These are phyloP conservation scores for Lagenidium sp. DNA, from an alignment of 352 stramenopile species.

Conservation along the genomic window DNA sequence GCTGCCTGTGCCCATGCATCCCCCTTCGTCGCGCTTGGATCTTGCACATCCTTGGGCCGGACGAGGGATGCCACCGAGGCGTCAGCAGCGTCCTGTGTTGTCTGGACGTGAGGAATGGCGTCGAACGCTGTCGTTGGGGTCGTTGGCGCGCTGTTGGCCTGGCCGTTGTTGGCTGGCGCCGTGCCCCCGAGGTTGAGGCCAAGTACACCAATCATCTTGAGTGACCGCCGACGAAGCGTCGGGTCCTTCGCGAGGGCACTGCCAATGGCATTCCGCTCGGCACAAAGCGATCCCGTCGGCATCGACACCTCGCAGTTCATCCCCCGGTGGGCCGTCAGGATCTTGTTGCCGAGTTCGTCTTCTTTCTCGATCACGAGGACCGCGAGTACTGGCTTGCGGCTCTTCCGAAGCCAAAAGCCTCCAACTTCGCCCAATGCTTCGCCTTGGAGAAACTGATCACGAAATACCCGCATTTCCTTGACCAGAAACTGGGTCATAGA, in stretches of 20 bases:
- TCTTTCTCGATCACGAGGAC: slow-evolving; percentile 93
- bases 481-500: slow-evolving; percentile 84
- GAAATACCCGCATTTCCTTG: slow-evolving; percentile 88
- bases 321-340: slow-evolving; percentile 86
- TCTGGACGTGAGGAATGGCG: slow-evolving; percentile 3
- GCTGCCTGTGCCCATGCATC: too few species aligned
- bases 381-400: slow-evolving; percentile 95
- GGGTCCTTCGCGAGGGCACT: slow-evolving; percentile 93
- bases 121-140: slow-evolving; percentile 1
- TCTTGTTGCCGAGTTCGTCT: slow-evolving; percentile 30
- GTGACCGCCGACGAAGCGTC: slow-evolving; percentile 84
- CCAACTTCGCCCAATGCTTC: slow-evolving; percentile 83
- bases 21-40: background rate
- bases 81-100: slow-evolving; percentile 2
- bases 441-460: slow-evolving; percentile 73
- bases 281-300: slow-evolving; percentile 94
- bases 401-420: slow-evolving; percentile 98
- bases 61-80: slow-evolving; percentile 1
- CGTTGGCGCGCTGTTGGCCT: background rate
- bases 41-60: background rate
- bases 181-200: slow-evolving; percentile 54
- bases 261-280: slow-evolving; percentile 97
- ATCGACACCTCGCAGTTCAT: slow-evolving; percentile 99
- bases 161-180: background rate
- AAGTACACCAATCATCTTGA: slow-evolving; percentile 95